These are phyloP conservation scores for Beauveria scarabaeidicola DNA, from an alignment of 2,329 filamentous ascomycete genomes.

Conservation along the genomic window DNA sequence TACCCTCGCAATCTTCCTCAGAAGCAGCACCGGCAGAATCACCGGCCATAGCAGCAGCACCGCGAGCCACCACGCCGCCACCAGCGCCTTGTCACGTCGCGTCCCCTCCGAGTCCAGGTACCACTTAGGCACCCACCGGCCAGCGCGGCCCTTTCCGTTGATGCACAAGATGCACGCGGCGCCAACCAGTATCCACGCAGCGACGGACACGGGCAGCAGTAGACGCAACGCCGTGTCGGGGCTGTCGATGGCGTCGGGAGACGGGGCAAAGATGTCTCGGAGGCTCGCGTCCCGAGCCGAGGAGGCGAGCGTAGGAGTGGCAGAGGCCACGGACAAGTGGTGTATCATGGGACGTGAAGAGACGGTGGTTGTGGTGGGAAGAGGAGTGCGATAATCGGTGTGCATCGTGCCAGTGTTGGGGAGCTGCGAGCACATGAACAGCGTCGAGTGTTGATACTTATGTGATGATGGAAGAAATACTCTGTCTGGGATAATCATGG, in stretches of 20 bases:
- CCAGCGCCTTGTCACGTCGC: constrained; percentile 14
- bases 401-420: not conserved
- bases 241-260: not conserved
- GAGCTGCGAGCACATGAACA: not conserved
- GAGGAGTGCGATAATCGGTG: not conserved
- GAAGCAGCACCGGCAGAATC: constrained; percentile 59
- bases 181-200: constrained; percentile 24
- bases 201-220: constrained; percentile 18
- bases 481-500: not conserved
- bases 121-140: constrained; percentile 27
- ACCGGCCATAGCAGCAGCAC: constrained; percentile 35
- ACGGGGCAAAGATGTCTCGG: not conserved
- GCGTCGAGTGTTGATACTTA: not conserved
- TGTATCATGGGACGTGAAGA: not conserved
- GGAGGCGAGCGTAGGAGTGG: no score
- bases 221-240: constrained; percentile 8
- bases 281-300: no score
- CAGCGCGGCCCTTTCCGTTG: constrained; percentile 21
- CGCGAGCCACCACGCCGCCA: constrained; percentile 22
- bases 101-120: constrained; percentile 21
- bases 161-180: constrained; percentile 24
- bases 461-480: not conserved
- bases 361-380: not conserved
- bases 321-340: not conserved
- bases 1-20: not conserved